Percentiles rank a stretch among this genome's conserved stretches.
Conservation (phyloP, 202 grass and related monocot genomes). For the Schoenoplectus tabernaemontani region DNA sequence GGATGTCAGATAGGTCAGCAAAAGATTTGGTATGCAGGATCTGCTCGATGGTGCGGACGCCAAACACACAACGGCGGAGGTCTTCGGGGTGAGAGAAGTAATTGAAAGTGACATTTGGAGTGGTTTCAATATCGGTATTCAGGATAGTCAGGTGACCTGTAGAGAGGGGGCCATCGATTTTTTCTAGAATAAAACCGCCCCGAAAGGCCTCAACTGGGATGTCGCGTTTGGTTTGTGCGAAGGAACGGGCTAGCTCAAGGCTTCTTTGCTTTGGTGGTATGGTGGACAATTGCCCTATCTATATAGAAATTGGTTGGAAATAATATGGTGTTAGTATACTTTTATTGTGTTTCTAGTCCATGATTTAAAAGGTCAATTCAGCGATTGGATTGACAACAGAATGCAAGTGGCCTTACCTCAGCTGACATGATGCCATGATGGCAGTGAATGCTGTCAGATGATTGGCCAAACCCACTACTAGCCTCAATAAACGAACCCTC, state of each 20-base stretch:
- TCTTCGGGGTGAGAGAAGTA: constrained; percentile 89
- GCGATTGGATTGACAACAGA: constrained; percentile 7
- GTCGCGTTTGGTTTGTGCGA: constrained; percentile 53
- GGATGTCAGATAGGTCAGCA: constrained; percentile 34
- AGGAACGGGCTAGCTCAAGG: constrained; percentile 56
- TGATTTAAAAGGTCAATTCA: constrained; percentile 14
- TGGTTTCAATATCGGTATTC: constrained; percentile 55
- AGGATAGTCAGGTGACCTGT: constrained; percentile 52
- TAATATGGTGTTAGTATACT: neutral
- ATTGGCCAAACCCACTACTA: constrained; percentile 92
- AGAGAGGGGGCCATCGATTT: constrained; percentile 84
- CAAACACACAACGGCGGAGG: constrained; percentile 69
- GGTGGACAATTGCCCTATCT: constrained; percentile 90
- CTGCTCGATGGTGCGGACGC: constrained; percentile 83
- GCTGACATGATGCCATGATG: constrained; percentile 97
- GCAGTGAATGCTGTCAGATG: constrained; percentile 75
- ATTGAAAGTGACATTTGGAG: constrained; percentile 92
- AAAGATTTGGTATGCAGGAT: constrained; percentile 75
- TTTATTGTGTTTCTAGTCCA: neutral
- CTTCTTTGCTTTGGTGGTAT: constrained; percentile 84
- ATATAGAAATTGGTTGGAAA: constrained; percentile 20
- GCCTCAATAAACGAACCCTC: constrained; percentile 89
- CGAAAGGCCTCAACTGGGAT: constrained; percentile 86
- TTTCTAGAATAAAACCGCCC: constrained; percentile 95
- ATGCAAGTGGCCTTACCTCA: constrained; percentile 44